Base-by-base conservation (phyloP, 2,329 filamentous ascomycete species). In the Eurotiales sp. region DNA sequence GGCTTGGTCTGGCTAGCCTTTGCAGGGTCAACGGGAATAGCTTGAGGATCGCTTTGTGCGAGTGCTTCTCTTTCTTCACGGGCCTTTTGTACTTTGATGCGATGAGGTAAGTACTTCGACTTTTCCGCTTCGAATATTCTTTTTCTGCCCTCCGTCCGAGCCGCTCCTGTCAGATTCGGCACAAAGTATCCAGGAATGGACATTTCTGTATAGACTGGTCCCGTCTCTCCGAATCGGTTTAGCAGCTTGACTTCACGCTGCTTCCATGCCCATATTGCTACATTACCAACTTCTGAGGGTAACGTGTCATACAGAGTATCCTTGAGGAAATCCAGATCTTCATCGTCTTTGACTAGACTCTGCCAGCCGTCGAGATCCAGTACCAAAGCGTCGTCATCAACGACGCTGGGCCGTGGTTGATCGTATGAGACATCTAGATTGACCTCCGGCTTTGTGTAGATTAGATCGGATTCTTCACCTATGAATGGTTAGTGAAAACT, bases 111-210 rank as follows among this genome's bases (percentile, higher is more conserved):
- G 66, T 99, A 99, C 66, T 96, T 96, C 23, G 91, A 96, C 75
- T 99, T 99, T 69, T 99, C 93, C 0, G 90, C 89, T 68, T 99
- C 95, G 56, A 95, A 80, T 51, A 99, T 97, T 76, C 92, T 95
- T 76, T 95, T 92, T 62, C 90, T 85, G 23, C 90, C 91, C 72
- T 99, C 91, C 0, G 93, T 96, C 51, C 93, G 83, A 51, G 93
- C 93, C 60, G 84, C 88, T 29, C 93, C 93, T 8, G 90, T 90
- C 0, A 79, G 56, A 59, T 96, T 99, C 0, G 88, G 84, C 36
- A 96, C 88, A 64, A 96, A 97, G 63, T 86, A 85, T 34, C 83
- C 83, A 56, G 79, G 71, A 52, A 86, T 84, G 57, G 75, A 76
- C 22, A 79, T 76, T 54, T 76, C 72, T 17, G 72, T 70, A 41